Evolutionary conservation across 352 stramenopile genomes (phyloP).

Genomic region (Peronospora destructor): DNA sequence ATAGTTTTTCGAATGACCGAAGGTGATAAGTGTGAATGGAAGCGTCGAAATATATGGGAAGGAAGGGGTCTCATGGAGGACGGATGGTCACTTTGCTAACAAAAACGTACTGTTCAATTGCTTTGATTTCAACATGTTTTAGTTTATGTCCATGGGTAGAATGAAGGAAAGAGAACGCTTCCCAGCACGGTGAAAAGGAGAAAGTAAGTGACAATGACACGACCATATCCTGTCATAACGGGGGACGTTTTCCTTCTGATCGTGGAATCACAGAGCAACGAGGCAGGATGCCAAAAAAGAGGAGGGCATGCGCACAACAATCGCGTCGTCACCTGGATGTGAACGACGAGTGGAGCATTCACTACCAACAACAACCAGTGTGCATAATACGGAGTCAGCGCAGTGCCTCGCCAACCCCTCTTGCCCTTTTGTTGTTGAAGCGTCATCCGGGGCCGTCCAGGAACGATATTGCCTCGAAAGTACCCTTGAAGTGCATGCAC

Average conservation of each 20-base stretch:
- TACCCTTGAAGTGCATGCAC: slow-evolving; percentile 45
- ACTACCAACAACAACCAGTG: slow-evolving; percentile 71
- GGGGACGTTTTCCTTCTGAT: slow-evolving; percentile 8
- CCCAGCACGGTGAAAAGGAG: slow-evolving; percentile 65
- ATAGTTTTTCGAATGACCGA: slow-evolving; percentile 11
- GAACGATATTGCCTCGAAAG: slow-evolving; percentile 25
- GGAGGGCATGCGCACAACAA: slow-evolving; percentile 67
- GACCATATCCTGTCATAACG: slow-evolving; percentile 19
- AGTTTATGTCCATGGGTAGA: slow-evolving; percentile 78
- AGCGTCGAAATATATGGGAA: slow-evolving; percentile 3
- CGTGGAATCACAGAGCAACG: slow-evolving; percentile 13
- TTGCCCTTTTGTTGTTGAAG: slow-evolving; percentile 2
- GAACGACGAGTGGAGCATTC: slow-evolving; percentile 72
- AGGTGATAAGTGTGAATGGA: neutral
- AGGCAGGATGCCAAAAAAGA: slow-evolving; percentile 70
- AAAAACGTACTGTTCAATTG: slow-evolving; percentile 22
- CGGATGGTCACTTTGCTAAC: slow-evolving; percentile 18
- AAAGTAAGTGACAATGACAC: slow-evolving; percentile 55
- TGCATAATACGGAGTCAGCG: slow-evolving; percentile 47
- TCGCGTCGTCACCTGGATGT: slow-evolving; percentile 85
- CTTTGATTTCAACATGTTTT: slow-evolving; percentile 10
- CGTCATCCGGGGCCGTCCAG: slow-evolving; percentile 3
- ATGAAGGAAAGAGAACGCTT: slow-evolving; percentile 60
- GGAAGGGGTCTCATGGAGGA: slow-evolving; percentile 5
- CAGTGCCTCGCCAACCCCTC: slow-evolving; percentile 13